These are phyloP conservation scores for Boletus rubescentipes DNA, from an alignment of 768 basidiomycete species.

Conservation along the genomic window DNA sequence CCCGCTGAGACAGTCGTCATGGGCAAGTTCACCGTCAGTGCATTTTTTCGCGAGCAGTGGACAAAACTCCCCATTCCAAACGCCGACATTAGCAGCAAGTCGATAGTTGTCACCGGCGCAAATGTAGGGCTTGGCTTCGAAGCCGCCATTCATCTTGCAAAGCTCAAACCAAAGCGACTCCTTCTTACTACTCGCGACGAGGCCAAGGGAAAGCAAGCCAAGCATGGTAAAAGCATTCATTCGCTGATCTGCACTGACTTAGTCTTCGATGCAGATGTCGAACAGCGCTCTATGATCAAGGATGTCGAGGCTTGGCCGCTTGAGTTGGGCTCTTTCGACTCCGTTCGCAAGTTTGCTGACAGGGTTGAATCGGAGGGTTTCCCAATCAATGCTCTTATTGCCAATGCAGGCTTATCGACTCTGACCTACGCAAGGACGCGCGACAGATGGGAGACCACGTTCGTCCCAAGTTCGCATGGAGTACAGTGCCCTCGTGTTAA, in stretches of 20 bases:
- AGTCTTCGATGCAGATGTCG: constrained; percentile 15
- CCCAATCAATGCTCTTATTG: constrained; percentile 32
- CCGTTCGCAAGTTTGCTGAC: constrained; percentile 33
- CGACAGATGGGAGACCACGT: too few relatives aligned
- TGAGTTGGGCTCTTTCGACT: constrained; percentile 34
- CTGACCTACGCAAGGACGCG: constrained; percentile 24
- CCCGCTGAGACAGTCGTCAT: constrained; percentile 10
- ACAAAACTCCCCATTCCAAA: constrained; percentile 22
- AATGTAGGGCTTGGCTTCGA: constrained; percentile 33
- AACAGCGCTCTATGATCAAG: constrained; percentile 8
- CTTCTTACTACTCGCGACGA: constrained; percentile 28
- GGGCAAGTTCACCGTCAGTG: constrained; percentile 19
- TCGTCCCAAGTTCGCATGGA: constrained; percentile 5
- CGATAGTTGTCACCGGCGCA: constrained; percentile 26
- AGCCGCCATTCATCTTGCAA: constrained; percentile 27
- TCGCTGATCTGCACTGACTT: neutral
- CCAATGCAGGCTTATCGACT: constrained; percentile 28
- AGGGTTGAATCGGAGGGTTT: constrained; percentile 26
- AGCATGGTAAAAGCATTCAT: constrained; percentile 14
- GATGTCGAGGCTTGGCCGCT: constrained; percentile 33
- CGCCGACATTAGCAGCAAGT: constrained; percentile 21
- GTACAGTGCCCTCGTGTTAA: neutral
- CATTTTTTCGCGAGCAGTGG: constrained; percentile 31
- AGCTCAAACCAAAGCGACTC: constrained; percentile 22
- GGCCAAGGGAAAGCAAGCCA: constrained; percentile 18